Evolutionary conservation across 345 rosid genomes (phyloP).

Genomic region (Camelina sativa): DNA sequence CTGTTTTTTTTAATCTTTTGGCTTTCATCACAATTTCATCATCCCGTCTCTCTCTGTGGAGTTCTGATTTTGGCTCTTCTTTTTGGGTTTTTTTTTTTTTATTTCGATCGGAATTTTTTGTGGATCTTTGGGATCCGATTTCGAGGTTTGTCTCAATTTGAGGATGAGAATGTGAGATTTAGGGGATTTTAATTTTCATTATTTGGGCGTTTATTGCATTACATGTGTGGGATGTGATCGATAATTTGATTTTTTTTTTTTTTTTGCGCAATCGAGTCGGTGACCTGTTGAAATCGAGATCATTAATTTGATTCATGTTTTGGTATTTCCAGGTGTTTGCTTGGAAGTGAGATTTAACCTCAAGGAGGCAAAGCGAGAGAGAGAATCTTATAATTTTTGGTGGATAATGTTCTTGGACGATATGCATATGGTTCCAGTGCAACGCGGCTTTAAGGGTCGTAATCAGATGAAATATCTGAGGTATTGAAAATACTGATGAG

Average conservation of each 20-base stretch:
- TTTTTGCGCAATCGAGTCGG: constrained; percentile 28
- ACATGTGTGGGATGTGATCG: not conserved
- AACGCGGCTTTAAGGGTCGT: constrained; percentile 38
- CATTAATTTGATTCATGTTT: constrained; percentile 9
- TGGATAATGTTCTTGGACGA: constrained; percentile 26
- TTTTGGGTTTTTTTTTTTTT: not conserved
- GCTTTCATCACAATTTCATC: not conserved
- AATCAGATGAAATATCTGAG: constrained; percentile 34
- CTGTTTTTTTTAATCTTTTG: not conserved
- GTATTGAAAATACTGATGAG: constrained; percentile 32
- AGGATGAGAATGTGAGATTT: constrained; percentile 38
- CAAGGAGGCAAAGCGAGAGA: constrained; percentile 24
- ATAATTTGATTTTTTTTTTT: constrained; percentile 38
- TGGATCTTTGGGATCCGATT: constrained; percentile 34
- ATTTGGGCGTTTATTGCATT: constrained; percentile 21
- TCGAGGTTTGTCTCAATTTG: constrained; percentile 7
- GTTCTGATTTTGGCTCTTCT: not conserved
- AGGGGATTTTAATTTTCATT: constrained; percentile 10
- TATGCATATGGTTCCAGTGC: constrained; percentile 33
- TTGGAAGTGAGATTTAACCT: not conserved
- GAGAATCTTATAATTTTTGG: not conserved
- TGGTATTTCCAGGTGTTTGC: constrained; percentile 32
- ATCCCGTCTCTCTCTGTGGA: not conserved
- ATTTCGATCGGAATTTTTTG: constrained; percentile 32
- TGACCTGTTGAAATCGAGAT: constrained; percentile 2